Evolutionary conservation across 768 basidiomycete species (phyloP).

Genomic region (Multifurca ochricompacta): DNA sequence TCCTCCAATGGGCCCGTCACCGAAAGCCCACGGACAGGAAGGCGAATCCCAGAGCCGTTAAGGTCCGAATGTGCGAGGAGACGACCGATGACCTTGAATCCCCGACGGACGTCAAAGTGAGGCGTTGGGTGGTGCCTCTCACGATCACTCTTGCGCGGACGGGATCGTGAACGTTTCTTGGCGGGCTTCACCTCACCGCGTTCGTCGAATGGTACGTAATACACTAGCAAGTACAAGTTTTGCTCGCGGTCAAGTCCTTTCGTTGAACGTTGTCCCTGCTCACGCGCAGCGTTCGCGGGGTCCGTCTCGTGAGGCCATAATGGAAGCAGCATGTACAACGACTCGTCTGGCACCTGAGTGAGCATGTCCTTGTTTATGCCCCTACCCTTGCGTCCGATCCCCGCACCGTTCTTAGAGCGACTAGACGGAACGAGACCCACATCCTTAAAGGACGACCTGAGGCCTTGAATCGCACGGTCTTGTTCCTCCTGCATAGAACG

Average conservation of each 20-base stretch:
- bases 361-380: conserved; percentile 36
- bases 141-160: conserved; percentile 33
- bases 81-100: conserved; percentile 70
- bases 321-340: conserved; percentile 76
- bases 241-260: conserved; percentile 38
- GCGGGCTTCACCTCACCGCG: conserved; percentile 25
- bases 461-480: conserved; percentile 56
- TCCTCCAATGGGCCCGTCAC: conserved; percentile 52
- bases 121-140: conserved; percentile 9
- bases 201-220: conserved; percentile 57
- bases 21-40: conserved; percentile 63
- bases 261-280: conserved; percentile 19
- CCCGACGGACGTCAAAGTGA: conserved; percentile 40
- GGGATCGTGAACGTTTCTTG: conserved; percentile 38
- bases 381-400: conserved; percentile 21
- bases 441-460: conserved; percentile 72
- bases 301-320: conserved; percentile 79
- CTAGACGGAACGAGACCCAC: conserved; percentile 67
- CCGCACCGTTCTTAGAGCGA: conserved; percentile 20
- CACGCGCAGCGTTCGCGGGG: conserved; percentile 24
- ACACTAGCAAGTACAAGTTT: conserved; percentile 70
- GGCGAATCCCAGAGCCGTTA: conserved; percentile 61
- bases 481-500: conserved; percentile 61
- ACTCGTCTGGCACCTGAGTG: conserved; percentile 55
- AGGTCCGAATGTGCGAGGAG: conserved; percentile 68